These are phyloP conservation scores for Colletotrichum graminicola DNA, from an alignment of 2,329 filamentous ascomycete species.

Conservation along the genomic window DNA sequence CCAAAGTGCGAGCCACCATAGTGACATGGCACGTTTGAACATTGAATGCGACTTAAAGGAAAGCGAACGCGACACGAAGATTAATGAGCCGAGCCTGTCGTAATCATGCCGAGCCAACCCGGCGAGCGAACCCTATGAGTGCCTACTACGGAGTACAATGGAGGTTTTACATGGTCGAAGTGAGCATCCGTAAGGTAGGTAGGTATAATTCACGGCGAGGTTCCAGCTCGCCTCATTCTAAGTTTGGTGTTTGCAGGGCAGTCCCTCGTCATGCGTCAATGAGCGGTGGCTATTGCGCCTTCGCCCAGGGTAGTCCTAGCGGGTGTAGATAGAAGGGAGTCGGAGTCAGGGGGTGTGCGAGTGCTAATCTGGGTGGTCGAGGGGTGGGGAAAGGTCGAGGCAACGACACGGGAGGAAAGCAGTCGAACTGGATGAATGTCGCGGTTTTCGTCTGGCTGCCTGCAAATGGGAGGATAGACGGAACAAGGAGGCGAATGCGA, in stretches of 20 bases:
- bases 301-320: conserved; percentile 26
- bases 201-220: conserved; percentile 29
- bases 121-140: conserved; percentile 23
- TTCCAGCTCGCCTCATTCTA: conserved; percentile 39
- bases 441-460: conserved; percentile 7
- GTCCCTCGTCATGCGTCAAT: conserved; percentile 40
- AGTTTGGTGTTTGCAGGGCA: conserved; percentile 40
- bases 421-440: conserved; percentile 8
- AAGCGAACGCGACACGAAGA: conserved; percentile 2
- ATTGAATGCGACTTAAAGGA: conserved; percentile 15
- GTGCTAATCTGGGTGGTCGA: conserved; percentile 23
- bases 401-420: conserved; percentile 16
- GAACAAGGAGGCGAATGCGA: conserved; percentile 29
- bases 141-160: neutral
- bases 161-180: conserved; percentile 27
- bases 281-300: conserved; percentile 35
- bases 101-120: conserved; percentile 21
- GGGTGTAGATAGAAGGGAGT: conserved; percentile 15
- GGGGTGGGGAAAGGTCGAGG: conserved; percentile 20
- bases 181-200: conserved; percentile 26
- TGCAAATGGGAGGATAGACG: conserved; percentile 12
- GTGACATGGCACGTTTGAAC: conserved; percentile 35
- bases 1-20: conserved; percentile 27
- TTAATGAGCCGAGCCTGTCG: conserved; percentile 1
- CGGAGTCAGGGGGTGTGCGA: conserved; percentile 18